These are phyloP conservation scores for Scutellaria galericulata DNA, from an alignment of 257 asterid genomes.

Conservation along the genomic window DNA sequence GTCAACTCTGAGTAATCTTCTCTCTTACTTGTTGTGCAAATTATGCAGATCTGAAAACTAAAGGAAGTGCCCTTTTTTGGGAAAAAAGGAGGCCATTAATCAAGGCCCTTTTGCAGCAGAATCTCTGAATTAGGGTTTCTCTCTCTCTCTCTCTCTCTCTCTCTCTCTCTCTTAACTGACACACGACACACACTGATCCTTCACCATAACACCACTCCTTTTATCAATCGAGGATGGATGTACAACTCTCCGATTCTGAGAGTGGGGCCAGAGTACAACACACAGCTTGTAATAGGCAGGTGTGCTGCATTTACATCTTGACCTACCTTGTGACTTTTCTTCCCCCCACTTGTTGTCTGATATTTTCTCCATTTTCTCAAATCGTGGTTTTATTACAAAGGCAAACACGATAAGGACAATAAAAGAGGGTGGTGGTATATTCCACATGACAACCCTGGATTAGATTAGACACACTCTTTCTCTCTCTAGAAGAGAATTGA, in stretches of 20 bases:
- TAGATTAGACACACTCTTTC: not conserved
- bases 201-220: not conserved
- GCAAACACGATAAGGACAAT: not conserved
- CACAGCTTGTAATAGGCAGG: not conserved
- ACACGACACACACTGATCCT: not conserved
- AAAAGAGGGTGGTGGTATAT: conserved; percentile 17
- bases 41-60: conserved; percentile 15
- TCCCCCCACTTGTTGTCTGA: conserved; percentile 15
- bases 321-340: not conserved
- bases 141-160: not conserved
- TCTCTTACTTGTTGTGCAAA: no score
- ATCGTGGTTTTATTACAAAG: no score
- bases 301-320: no score
- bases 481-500: not conserved
- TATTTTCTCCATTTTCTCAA: not conserved
- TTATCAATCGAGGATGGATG: not conserved
- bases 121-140: conserved; percentile 24
- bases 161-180: not conserved
- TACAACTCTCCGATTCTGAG: conserved; percentile 12
- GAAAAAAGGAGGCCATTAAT: conserved; percentile 13
- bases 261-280: not conserved
- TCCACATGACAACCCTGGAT: conserved; percentile 10
- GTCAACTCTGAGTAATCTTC: conserved; percentile 37
- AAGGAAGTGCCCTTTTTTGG: conserved; percentile 27
- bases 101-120: not conserved